Conservation (phyloP, 83 land plant genomes). For the Thuja plicata region DNA sequence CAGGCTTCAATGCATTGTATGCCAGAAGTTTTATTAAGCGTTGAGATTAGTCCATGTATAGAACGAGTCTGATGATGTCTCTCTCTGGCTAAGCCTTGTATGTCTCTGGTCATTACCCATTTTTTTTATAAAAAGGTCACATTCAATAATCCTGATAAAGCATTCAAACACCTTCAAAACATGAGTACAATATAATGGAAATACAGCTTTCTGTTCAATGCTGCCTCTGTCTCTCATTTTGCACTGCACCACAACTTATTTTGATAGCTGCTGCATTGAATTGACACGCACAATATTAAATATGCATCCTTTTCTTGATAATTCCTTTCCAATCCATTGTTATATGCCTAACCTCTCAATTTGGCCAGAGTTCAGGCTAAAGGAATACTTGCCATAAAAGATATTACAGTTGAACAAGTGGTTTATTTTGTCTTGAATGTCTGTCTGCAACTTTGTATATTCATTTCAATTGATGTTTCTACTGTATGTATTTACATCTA, state of each 20-base stretch:
- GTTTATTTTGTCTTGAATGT: too few relatives aligned
- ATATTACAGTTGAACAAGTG: too few relatives aligned
- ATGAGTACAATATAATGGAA: background rate
- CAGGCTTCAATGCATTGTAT: background rate
- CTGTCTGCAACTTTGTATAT: too few relatives aligned
- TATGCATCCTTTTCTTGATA: background rate
- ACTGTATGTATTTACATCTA: too few relatives aligned
- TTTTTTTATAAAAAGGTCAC: background rate
- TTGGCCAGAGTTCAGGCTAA: background rate
- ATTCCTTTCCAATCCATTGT: background rate
- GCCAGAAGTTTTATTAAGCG: background rate
- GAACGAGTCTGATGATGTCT: background rate
- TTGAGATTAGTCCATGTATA: background rate
- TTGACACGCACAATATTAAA: background rate
- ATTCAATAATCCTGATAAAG: constrained; percentile 4
- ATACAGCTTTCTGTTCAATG: background rate
- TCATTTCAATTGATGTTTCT: too few relatives aligned
- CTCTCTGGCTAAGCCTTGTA: background rate
- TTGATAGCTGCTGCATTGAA: background rate
- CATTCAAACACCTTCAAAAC: background rate
- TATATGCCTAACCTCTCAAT: background rate
- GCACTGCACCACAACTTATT: background rate
- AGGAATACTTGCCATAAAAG: too few relatives aligned
- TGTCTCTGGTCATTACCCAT: constrained; percentile 9
- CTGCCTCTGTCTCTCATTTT: background rate